Conservation (phyloP, 169 alveolate species). For the Perkinsus chesapeaki region DNA sequence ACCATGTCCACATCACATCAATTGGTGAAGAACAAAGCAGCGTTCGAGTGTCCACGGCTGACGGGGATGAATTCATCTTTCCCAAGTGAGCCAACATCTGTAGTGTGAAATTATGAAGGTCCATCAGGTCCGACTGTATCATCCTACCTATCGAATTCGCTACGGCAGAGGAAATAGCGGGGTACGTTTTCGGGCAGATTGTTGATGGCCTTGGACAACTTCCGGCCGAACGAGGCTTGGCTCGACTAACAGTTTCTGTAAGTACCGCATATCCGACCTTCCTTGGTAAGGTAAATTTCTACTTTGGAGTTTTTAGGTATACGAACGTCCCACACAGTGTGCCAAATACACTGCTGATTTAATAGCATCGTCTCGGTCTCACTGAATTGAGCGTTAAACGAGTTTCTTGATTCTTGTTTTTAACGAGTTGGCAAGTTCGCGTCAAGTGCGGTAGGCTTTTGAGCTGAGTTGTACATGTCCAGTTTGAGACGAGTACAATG, state of each 20-base stretch:
- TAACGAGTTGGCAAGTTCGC: background rate
- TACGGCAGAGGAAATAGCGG: background rate
- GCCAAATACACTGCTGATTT: background rate
- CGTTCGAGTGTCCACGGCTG: background rate
- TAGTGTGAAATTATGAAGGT: background rate
- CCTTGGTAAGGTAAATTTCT: background rate
- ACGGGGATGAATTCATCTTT: background rate
- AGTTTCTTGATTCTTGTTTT: background rate
- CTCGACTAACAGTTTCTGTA: background rate
- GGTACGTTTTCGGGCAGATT: background rate
- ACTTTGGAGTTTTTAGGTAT: background rate
- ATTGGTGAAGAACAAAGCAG: background rate
- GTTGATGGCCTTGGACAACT: background rate
- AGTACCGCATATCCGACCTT: too few species aligned
- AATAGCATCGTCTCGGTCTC: background rate
- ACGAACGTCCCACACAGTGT: background rate
- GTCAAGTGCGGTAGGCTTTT: too few species aligned
- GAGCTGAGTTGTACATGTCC: too few species aligned
- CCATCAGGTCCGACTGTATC: background rate
- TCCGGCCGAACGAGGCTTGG: background rate
- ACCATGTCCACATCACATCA: background rate
- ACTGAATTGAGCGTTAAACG: background rate
- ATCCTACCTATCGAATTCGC: background rate
- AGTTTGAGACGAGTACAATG: too few species aligned
- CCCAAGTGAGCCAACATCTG: background rate